phyloP scores from a whole-genome alignment of 768 basidiomycete genomes.

The Lentinula raphanica region DNA sequence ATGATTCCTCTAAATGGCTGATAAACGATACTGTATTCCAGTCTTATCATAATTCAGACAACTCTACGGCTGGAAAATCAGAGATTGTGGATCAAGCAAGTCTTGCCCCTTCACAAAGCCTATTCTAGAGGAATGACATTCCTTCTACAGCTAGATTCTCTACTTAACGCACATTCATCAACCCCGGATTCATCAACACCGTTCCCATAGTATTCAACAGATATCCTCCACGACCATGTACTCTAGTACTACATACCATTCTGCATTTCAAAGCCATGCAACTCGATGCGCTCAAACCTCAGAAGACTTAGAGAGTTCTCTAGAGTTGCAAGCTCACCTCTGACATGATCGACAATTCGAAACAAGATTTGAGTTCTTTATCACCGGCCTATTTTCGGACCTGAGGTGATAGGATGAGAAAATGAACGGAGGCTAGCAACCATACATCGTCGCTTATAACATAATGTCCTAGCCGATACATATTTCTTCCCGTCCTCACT shows the following conservation, averaged over 20 bases:
- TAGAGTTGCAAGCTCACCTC: too few relatives aligned
- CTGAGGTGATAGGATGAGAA: not conserved
- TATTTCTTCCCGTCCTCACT: not conserved
- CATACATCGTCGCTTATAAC: not conserved
- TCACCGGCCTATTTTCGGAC: not conserved
- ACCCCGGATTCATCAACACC: conserved; percentile 4
- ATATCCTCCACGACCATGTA: too few relatives aligned
- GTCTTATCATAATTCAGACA: not conserved
- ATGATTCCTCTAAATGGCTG: too few relatives aligned
- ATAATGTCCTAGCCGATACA: not conserved
- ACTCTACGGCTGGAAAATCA: not conserved
- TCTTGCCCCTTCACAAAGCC: not conserved
- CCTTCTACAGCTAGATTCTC: not conserved
- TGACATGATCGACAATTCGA: too few relatives aligned
- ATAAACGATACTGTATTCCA: too few relatives aligned
- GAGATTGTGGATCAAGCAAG: conserved; percentile 4
- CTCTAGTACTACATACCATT: too few relatives aligned
- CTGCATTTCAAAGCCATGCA: too few relatives aligned
- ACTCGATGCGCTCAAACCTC: too few relatives aligned
- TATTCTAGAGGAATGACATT: not conserved
- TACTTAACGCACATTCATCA: conserved; percentile 1
- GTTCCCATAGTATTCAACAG: not conserved
- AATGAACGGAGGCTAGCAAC: not conserved
- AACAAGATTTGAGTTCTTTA: too few relatives aligned
- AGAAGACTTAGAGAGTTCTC: too few relatives aligned